Percentiles rank a stretch among this genome's conserved stretches.
These are phyloP conservation scores for Nicotiana benthamiana DNA, from an alignment of 257 asterid genomes.

Conservation along the genomic window DNA sequence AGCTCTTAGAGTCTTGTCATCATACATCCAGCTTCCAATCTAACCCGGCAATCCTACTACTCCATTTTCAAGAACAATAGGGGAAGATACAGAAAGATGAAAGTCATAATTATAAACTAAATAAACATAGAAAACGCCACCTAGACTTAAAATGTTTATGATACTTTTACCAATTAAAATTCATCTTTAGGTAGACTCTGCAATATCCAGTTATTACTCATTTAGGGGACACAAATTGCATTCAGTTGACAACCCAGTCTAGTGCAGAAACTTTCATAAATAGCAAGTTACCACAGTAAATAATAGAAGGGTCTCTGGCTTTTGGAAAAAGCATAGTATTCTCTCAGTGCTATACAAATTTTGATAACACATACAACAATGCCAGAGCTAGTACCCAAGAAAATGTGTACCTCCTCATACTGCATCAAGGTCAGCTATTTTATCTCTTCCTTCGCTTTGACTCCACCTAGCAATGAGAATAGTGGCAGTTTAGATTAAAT, in stretches of 20 bases:
- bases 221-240: background rate
- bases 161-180: background rate
- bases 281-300: background rate
- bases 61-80: background rate
- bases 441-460: conserved; percentile 15
- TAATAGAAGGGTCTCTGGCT: conserved; percentile 3
- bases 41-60: background rate
- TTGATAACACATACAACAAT: conserved; percentile 2
- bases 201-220: background rate
- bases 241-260: background rate
- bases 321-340: background rate
- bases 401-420: background rate
- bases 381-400: conserved; percentile 7
- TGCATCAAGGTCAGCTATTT: background rate
- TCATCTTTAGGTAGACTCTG: background rate
- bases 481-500: background rate
- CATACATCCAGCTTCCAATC: background rate
- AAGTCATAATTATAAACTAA: background rate
- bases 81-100: background rate
- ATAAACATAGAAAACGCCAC: background rate
- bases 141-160: background rate
- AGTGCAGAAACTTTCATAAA: conserved; percentile 3
- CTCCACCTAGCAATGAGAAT: conserved; percentile 5
- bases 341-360: conserved; percentile 3
- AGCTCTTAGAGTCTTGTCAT: background rate